Conservation (phyloP, 352 stramenopile species). For the Globisporangium viniferum region DNA sequence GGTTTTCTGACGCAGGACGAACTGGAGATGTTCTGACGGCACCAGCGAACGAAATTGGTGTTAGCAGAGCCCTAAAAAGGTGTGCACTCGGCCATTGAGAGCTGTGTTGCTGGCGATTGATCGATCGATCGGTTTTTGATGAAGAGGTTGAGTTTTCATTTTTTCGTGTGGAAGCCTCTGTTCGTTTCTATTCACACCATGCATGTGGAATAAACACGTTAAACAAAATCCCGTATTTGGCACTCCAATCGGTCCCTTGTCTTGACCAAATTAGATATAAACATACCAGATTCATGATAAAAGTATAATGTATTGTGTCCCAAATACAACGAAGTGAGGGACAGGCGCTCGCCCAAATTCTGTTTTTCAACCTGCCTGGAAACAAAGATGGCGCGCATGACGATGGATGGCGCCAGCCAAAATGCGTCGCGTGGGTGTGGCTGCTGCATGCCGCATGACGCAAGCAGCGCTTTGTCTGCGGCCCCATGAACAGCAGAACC, state of each 20-base stretch:
- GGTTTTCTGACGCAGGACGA: not conserved
- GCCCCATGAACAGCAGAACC: not conserved
- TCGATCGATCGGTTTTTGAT: not conserved
- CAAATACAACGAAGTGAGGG: not conserved
- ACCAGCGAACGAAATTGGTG: not conserved
- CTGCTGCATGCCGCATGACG: not conserved
- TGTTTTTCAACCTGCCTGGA: not conserved
- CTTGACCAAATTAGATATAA: not conserved
- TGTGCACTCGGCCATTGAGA: too few species aligned
- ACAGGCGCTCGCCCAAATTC: not conserved
- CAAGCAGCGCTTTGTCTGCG: not conserved
- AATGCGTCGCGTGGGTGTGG: not conserved
- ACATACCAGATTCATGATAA: not conserved
- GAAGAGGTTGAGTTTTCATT: not conserved
- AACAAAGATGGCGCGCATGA: conserved; percentile 7
- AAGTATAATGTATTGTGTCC: not conserved
- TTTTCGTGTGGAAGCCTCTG: not conserved
- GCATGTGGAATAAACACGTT: conserved; percentile 12
- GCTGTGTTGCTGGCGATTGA: not conserved
- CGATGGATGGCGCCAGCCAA: not conserved
- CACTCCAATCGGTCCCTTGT: not conserved
- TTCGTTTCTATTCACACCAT: conserved; percentile 6
- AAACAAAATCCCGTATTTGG: conserved; percentile 4
- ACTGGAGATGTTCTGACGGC: not conserved
- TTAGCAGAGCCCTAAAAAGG: not conserved